Evolutionary conservation across 768 basidiomycete genomes (phyloP).

Genomic region (Leccinum variicolor): DNA sequence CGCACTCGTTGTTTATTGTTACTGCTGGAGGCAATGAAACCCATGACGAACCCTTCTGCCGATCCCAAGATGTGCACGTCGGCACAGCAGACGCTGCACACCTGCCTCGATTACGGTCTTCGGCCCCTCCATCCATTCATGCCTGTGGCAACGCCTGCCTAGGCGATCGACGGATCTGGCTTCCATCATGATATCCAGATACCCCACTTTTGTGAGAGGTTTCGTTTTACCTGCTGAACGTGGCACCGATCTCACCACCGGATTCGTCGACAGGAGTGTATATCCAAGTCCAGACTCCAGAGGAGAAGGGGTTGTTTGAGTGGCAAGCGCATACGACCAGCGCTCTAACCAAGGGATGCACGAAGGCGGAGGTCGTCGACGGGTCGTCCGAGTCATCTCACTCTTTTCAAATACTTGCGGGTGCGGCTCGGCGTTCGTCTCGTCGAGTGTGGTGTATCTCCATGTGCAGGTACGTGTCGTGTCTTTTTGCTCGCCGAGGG

Average conservation of each 20-base stretch:
- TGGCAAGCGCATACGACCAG: slow-evolving; percentile 73
- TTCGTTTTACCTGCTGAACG: neutral
- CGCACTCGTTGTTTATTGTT: neutral
- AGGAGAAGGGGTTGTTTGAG: slow-evolving; percentile 64
- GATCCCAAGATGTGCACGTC: slow-evolving; percentile 62
- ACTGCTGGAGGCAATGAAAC: slow-evolving; percentile 95
- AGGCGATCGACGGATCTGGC: slow-evolving; percentile 75
- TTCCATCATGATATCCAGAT: slow-evolving; percentile 87
- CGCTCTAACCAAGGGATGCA: slow-evolving; percentile 85
- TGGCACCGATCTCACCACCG: neutral
- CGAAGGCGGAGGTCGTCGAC: slow-evolving; percentile 65
- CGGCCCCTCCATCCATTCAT: slow-evolving; percentile 94
- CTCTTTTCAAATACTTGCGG: slow-evolving; percentile 63
- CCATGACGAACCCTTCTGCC: slow-evolving; percentile 82
- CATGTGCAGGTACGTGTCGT: slow-evolving; percentile 69
- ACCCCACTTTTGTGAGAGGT: slow-evolving; percentile 70
- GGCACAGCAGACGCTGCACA: slow-evolving; percentile 93
- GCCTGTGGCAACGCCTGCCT: slow-evolving; percentile 97
- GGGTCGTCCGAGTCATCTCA: slow-evolving; percentile 28
- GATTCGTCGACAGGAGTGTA: slow-evolving; percentile 63
- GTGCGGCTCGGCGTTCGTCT: slow-evolving; percentile 78
- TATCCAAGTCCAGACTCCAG: slow-evolving; percentile 62
- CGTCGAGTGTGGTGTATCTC: slow-evolving; percentile 60
- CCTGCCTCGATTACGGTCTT: slow-evolving; percentile 87
- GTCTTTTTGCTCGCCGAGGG: neutral